Percentiles rank a stretch among this genome's conserved stretches.
These are phyloP conservation scores for Calonectria pauciramosa DNA, from an alignment of 2,329 filamentous ascomycete species.

Conservation along the genomic window DNA sequence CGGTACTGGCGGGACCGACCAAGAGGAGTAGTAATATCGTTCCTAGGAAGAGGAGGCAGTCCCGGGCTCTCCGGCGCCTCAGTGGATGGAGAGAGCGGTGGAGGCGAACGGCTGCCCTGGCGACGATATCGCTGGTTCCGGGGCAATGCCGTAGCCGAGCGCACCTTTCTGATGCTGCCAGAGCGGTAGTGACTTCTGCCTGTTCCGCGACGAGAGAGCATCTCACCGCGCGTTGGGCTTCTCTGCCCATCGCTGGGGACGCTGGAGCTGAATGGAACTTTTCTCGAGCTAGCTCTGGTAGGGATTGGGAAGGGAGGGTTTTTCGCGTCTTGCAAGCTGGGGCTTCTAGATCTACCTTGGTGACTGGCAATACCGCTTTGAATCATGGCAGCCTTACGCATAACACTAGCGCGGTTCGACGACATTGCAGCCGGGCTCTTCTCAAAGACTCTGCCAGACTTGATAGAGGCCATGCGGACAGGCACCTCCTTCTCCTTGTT, in stretches of 20 bases:
- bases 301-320: conserved; percentile 94
- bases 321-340: conserved; percentile 71
- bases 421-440: conserved; percentile 53
- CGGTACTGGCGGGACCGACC: conserved; percentile 62
- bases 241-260: conserved; percentile 78
- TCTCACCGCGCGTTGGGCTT: conserved; percentile 78
- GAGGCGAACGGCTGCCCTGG: conserved; percentile 71
- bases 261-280: conserved; percentile 76
- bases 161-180: conserved; percentile 83
- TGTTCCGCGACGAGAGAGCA: conserved; percentile 67
- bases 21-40: conserved; percentile 76
- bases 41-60: conserved; percentile 79
- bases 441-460: conserved; percentile 53
- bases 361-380: conserved; percentile 83
- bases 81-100: conserved; percentile 76
- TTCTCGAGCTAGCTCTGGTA: conserved; percentile 86
- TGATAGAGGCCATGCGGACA: conserved; percentile 42
- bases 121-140: conserved; percentile 65
- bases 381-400: conserved; percentile 85
- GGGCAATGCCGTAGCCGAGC: conserved; percentile 83
- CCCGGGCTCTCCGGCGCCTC: conserved; percentile 77
- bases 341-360: conserved; percentile 73
- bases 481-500: conserved; percentile 48
- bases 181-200: conserved; percentile 64
- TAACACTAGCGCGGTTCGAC: conserved; percentile 68